A percentile compares a stretch with the other conserved stretches of the same genome.
phyloP scores from a whole-genome alignment of 2,329 filamentous ascomycete species.

The Diaporthe amygdali region DNA sequence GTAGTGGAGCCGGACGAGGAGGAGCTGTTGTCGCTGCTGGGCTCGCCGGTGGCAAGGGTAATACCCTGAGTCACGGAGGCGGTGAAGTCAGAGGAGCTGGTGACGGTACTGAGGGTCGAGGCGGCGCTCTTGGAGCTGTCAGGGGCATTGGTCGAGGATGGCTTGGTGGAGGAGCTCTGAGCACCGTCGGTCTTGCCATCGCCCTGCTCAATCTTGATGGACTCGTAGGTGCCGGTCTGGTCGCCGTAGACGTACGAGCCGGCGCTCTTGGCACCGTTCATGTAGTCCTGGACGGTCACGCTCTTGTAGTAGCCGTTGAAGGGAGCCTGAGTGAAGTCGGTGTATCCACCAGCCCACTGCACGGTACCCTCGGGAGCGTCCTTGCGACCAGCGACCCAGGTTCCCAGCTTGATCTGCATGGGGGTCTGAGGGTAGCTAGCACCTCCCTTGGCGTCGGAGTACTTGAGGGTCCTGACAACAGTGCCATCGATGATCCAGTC shows the following conservation, averaged over 20 bases:
- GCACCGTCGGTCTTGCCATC: constrained; percentile 33
- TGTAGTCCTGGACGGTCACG: constrained; percentile 59
- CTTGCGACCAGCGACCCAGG: constrained; percentile 57
- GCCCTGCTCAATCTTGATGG: constrained; percentile 55
- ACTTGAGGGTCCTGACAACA: constrained; percentile 50
- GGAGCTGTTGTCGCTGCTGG: constrained; percentile 18
- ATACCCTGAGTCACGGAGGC: constrained; percentile 4
- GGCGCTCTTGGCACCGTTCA: constrained; percentile 52
- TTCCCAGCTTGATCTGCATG: constrained; percentile 68
- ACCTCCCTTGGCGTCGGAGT: constrained; percentile 55
- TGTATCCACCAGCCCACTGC: constrained; percentile 68
- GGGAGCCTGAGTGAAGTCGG: constrained; percentile 57
- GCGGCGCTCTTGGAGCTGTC: constrained; percentile 27
- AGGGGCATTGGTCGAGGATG: constrained; percentile 27
- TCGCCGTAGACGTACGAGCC: constrained; percentile 59
- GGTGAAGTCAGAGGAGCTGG: constrained; percentile 5
- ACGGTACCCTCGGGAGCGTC: constrained; percentile 61
- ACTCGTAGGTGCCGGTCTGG: constrained; percentile 52
- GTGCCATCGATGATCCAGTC: constrained; percentile 64
- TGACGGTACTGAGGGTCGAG: constrained; percentile 17
- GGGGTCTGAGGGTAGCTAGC: constrained; percentile 72
- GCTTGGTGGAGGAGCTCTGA: constrained; percentile 27
- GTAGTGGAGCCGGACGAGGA: not conserved
- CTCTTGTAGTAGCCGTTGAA: constrained; percentile 63
- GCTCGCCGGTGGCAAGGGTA: constrained; percentile 9